Evolutionary conservation across 257 asterid species (phyloP), one percentile per base, ranked within the genome.

Genomic region (Scutellaria barbata): DNA sequence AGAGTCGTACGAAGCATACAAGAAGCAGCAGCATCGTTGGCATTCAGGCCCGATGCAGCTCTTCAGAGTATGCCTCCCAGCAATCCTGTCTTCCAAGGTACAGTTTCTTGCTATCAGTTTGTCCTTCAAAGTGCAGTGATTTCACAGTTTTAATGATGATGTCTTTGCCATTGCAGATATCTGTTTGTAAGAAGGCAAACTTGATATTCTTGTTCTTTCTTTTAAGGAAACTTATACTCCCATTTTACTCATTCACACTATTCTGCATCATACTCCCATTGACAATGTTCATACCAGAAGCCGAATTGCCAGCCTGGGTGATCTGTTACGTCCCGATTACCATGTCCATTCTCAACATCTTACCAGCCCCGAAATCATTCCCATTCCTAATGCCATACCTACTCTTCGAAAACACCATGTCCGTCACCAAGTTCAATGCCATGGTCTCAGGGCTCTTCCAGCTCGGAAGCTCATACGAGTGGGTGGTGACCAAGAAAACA

Each of bases 31-130:
- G 66, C 96, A 92, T 8, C 97, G 97, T 9, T 93, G 98, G 98
- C 98, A 93, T 80, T 93, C 98, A 0, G 98, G 98, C 59, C 98
- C 98, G 0, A 93, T 93, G 98, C 98, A 93, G 83, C 95, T 93
- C 25, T 93, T 93, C 69, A 62, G 98, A 50, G 53, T 93, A 48
- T 93, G 98, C 81, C 84, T 90, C 63, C 92, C 95, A 47, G 80
- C 85, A 54, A 87, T 93, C 60, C 33, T 93, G 30, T 62, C 81
- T 20, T 81, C 98, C 66, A 90, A 90, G 95, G 98, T 93, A 72
- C 35, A 12, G 11, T 8, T 8, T 3, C 9, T 17, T 5, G 9
- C 6, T 18, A 1, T 53, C 8, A 16, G 6, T 1, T 14, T 16
- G 10, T 20, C 39, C n/a, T 14, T 5, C 16, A n/a, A 13, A 47